Evolutionary conservation across 2,329 filamentous ascomycete species (phyloP), one percentile per base, ranked within the genome.

Genomic region (Cercospora zeae-maydis): DNA sequence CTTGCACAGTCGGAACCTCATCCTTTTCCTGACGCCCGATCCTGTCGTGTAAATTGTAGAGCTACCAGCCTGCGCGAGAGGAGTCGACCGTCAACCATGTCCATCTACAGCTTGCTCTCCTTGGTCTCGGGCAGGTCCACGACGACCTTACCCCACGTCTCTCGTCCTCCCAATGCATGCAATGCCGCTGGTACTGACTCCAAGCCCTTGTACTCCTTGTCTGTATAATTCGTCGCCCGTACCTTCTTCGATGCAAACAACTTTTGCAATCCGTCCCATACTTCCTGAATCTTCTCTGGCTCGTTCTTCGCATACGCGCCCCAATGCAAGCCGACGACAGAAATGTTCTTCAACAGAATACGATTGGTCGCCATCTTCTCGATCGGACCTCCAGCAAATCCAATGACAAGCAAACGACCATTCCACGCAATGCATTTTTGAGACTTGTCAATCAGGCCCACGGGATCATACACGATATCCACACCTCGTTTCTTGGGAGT

Each of bases 341-440:
- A 89, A 67, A 97, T 93, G 75, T 97, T 97, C 84, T 97, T 98
- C 69, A 98, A 79, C 66, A 97, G 78, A 27, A 97, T 91, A 76
- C 93, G 88, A 77, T 98, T 98, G 80, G 96, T 87, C 11, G 92
- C 90, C 45, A 98, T 86, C 79, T 95, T 96, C 78, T 98, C 93
- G 69, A 97, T 96, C 56, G 81, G 82, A 0, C 91, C 91, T 0
- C 88, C 90, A 0, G 93, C 92, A 74, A 97, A 98, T 0, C 93
- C 93, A 69, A 98, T 88, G 4, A 98, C 86, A 47, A 97, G 79
- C 60, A 98, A 83, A 11, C 93, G 84, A 1, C 91, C 93, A 76
- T 96, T 96, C 93, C 92, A 98, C 3, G 92, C 90, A 3, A 89
- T 91, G 79, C 93, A 97, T 78, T 96, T 96, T 69, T 93, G 90